Conservation (phyloP, 495 filamentous ascomycete species). For the Penicillium arizonense region DNA sequence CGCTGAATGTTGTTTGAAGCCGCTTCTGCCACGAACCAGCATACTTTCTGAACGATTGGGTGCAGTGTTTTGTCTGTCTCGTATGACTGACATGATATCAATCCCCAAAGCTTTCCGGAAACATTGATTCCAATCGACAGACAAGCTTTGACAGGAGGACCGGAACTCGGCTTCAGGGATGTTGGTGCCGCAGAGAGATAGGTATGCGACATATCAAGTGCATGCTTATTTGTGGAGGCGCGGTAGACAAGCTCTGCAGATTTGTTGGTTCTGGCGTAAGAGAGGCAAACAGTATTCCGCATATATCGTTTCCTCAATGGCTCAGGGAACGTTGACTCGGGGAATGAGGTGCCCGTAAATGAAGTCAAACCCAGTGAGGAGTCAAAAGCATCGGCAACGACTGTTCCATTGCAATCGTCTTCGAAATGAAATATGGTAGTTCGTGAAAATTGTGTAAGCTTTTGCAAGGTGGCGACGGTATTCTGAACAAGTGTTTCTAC, state of each 20-base stretch:
- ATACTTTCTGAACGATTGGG: conserved; percentile 84
- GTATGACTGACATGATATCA: conserved; percentile 82
- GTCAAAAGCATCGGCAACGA: conserved; percentile 80
- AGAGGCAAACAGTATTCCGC: conserved; percentile 41
- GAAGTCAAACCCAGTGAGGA: conserved; percentile 66
- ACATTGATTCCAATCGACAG: conserved; percentile 92
- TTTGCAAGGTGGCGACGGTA: conserved; percentile 51
- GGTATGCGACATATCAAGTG: conserved; percentile 71
- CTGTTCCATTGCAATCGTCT: conserved; percentile 68
- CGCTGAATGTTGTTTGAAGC: conserved; percentile 83
- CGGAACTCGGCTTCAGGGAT: conserved; percentile 67
- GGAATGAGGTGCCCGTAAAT: conserved; percentile 79
- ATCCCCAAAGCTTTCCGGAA: conserved; percentile 81
- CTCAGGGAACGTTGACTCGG: conserved; percentile 75
- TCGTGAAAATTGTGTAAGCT: conserved; percentile 78
- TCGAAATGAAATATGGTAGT: conserved; percentile 93
- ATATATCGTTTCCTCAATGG: conserved; percentile 73
- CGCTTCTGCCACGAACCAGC: conserved; percentile 73
- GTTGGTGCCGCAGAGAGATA: conserved; percentile 82
- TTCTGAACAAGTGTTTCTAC: conserved; percentile 44
- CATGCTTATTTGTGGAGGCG: conserved; percentile 60
- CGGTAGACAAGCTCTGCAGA: conserved; percentile 72
- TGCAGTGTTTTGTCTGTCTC: conserved; percentile 73
- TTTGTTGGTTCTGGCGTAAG: conserved; percentile 11
- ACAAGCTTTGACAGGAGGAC: conserved; percentile 75